Base-by-base conservation (phyloP, 192 early-diverging fungal species). In the Bifiguratus adelaidae region DNA sequence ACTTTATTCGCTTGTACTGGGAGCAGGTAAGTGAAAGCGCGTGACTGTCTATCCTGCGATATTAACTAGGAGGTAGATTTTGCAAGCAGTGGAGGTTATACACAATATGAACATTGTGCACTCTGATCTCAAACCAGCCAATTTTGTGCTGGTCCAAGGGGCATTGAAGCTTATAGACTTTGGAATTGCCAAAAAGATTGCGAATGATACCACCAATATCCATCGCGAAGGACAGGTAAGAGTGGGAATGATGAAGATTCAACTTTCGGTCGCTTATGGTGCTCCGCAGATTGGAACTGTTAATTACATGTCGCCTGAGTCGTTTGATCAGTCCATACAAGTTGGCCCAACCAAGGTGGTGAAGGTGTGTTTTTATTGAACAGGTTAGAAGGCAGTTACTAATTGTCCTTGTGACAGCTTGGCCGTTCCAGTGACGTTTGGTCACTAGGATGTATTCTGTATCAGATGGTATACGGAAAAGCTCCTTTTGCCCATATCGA, bases 301-400 rank as follows among this genome's bases (percentile, higher is more conserved):
- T 6, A 93, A 93, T 48, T 98, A 96, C 58, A 98, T 98, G 92
- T 77, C 91, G 1, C 95, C 95, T 0, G 95, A 98, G 58, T 78
- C 89, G 5, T 30, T 52, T n/a, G n/a, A n/a, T n/a, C n/a, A n/a
- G n/a, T n/a, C n/a, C n/a, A n/a, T n/a, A n/a, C n/a, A n/a, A n/a
- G n/a, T n/a, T n/a, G n/a, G n/a, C n/a, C n/a, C n/a, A n/a, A n/a
- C n/a, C n/a, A n/a, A 50, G 24, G 36, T 50, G 44, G 44, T 52
- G 49, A 45, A 56, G 36, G 33, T 44, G 53, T 18, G 41, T 53
- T 55, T 37, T 35, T 0, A 45, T 29, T 5, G 16, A 3, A 2
- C 4, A 26, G 0, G 19, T 18, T 21, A 11, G 19, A 15, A 5
- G 9, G 12, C 8, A 7, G 42, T n/a, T 43, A 5, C 22, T 15